These are phyloP conservation scores for Ceratobasidium sp. DNA, from an alignment of 1,284 basidiomycete genomes.

Conservation along the genomic window DNA sequence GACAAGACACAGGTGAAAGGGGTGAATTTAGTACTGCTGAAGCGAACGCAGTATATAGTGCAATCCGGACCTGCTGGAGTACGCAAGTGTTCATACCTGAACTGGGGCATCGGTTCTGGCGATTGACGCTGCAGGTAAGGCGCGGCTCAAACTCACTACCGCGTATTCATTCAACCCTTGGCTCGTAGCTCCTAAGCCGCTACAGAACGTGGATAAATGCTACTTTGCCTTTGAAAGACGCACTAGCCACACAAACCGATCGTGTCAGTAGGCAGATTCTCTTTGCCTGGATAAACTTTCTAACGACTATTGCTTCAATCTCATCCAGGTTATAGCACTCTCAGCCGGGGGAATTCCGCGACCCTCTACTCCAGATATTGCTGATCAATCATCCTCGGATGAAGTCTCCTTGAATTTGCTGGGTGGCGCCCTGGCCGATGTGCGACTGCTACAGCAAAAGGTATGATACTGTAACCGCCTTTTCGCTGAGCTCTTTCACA, in stretches of 20 bases:
- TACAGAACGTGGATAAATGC: slow-evolving; percentile 81
- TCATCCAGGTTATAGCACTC: slow-evolving; percentile 11
- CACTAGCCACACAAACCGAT: slow-evolving; percentile 53
- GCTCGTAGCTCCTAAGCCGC: slow-evolving; percentile 76
- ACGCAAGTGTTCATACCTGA: slow-evolving; percentile 87
- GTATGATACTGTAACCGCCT: neutral
- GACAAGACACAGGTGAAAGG: slow-evolving; percentile 47
- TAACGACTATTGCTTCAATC: slow-evolving; percentile 44
- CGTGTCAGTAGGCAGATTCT: slow-evolving; percentile 54
- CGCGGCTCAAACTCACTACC: neutral
- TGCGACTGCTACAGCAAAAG: slow-evolving; percentile 37
- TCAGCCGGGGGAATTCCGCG: slow-evolving; percentile 4
- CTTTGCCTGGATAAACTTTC: neutral
- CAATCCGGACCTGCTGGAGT: slow-evolving; percentile 86
- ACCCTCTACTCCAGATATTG: slow-evolving; percentile 29
- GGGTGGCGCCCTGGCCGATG: slow-evolving; percentile 31
- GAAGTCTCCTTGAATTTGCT: slow-evolving; percentile 13
- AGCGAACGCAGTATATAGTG: slow-evolving; percentile 77
- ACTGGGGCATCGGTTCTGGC: slow-evolving; percentile 88
- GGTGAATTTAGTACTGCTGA: slow-evolving; percentile 65
- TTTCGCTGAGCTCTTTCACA: neutral
- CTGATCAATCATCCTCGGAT: slow-evolving; percentile 20
- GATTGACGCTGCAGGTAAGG: slow-evolving; percentile 84
- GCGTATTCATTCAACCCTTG: neutral
- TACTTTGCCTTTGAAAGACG: slow-evolving; percentile 58